Percentiles rank a stretch among this genome's conserved stretches.
Conservation (phyloP, 2,329 filamentous ascomycete genomes). For the Tolypocladium sp. region DNA sequence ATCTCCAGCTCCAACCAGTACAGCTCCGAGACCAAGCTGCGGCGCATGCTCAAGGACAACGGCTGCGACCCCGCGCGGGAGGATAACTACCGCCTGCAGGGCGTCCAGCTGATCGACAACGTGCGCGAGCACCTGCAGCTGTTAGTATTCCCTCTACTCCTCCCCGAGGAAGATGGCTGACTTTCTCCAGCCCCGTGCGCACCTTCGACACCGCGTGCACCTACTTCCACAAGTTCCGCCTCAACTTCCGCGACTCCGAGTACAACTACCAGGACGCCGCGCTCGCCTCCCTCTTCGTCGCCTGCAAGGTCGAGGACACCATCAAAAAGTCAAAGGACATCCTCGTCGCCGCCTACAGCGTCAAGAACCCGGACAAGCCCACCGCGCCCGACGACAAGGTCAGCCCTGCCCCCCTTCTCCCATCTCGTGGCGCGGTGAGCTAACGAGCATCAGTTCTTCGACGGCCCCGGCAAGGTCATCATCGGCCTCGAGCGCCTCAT, state of each 20-base stretch:
- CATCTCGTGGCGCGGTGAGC: not conserved
- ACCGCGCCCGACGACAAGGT: slow-evolving; percentile 76
- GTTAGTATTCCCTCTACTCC: slow-evolving; percentile 48
- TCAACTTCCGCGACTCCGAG: slow-evolving; percentile 75
- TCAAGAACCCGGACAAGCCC: slow-evolving; percentile 61
- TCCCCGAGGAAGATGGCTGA: not conserved
- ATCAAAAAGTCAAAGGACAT: slow-evolving; percentile 95
- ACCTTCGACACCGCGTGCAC: slow-evolving; percentile 88
- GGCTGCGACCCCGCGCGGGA: slow-evolving; percentile 70
- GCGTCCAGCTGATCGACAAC: slow-evolving; percentile 81
- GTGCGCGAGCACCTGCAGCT: slow-evolving; percentile 71
- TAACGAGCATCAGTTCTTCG: slow-evolving; percentile 54
- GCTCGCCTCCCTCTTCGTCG: slow-evolving; percentile 78
- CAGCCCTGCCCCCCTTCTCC: slow-evolving; percentile 14
- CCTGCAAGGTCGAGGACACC: slow-evolving; percentile 96
- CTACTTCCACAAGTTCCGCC: slow-evolving; percentile 89
- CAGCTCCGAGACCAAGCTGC: slow-evolving; percentile 71
- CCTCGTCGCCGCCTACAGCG: slow-evolving; percentile 79
- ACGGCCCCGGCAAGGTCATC: slow-evolving; percentile 67
- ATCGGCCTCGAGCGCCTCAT: slow-evolving; percentile 88
- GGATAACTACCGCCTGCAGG: slow-evolving; percentile 71
- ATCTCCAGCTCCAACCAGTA: slow-evolving; percentile 55
- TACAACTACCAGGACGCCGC: slow-evolving; percentile 84
- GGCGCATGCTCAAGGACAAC: slow-evolving; percentile 59
- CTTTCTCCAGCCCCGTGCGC: slow-evolving; percentile 58